These are phyloP conservation scores for Cutaneotrichosporon dermatis DNA, from an alignment of 1,284 basidiomycete genomes.

Conservation along the genomic window DNA sequence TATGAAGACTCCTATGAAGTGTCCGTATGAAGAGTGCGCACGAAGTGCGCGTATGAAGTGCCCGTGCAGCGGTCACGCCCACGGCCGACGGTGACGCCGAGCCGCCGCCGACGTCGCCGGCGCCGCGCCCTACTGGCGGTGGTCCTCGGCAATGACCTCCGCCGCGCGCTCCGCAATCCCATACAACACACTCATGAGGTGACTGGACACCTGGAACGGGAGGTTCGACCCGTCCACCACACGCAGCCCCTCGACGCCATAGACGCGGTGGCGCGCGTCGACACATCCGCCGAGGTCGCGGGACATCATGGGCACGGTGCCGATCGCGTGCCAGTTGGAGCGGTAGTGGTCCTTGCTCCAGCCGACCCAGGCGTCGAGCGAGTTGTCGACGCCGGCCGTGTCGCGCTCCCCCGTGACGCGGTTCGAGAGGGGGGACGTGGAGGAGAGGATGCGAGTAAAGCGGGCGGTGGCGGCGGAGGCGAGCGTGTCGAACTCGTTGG, in stretches of 20 bases:
- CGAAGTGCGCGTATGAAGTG: too few species aligned
- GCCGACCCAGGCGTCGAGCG: conserved; percentile 43
- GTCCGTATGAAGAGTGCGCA: too few species aligned
- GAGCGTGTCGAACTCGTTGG: conserved; percentile 32
- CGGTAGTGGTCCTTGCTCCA: conserved; percentile 41
- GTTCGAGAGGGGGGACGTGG: conserved; percentile 15
- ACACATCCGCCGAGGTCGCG: conserved; percentile 56
- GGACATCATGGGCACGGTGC: conserved; percentile 61
- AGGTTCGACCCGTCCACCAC: conserved; percentile 53
- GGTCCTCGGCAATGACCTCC: conserved; percentile 36
- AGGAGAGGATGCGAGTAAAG: conserved; percentile 25
- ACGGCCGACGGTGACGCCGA: too few species aligned
- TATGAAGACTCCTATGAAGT: too few species aligned
- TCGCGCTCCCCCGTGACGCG: conserved; percentile 35
- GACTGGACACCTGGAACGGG: conserved; percentile 50
- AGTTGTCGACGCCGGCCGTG: conserved; percentile 20
- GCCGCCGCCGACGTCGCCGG: too few species aligned
- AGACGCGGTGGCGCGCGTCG: conserved; percentile 49
- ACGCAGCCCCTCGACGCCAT: conserved; percentile 51
- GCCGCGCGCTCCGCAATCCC: conserved; percentile 41
- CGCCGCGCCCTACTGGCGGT: not conserved
- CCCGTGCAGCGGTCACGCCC: too few species aligned
- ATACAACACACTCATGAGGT: conserved; percentile 42
- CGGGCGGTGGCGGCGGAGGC: conserved; percentile 21
- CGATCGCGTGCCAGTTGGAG: conserved; percentile 53